phyloP scores from a whole-genome alignment of 1,284 basidiomycete genomes.

The Boletus mariae region DNA sequence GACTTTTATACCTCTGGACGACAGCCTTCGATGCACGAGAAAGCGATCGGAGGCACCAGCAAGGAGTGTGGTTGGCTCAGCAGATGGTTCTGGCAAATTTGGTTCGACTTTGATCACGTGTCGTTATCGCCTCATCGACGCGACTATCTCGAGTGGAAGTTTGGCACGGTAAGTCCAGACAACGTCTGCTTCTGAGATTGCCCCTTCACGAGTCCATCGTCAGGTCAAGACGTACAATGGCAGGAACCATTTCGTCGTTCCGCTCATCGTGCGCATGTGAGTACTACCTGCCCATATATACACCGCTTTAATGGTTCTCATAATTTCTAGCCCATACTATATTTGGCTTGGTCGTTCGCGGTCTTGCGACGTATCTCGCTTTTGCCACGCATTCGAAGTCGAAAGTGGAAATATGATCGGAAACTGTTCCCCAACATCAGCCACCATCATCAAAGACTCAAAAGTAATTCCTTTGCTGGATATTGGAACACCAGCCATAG shows the following conservation, averaged over 20 bases:
- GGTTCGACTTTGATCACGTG: slow-evolving; percentile 81
- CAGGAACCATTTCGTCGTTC: slow-evolving; percentile 68
- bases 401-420: slow-evolving; percentile 69
- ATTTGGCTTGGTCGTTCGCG: slow-evolving; percentile 77
- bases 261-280: slow-evolving; percentile 66
- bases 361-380: slow-evolving; percentile 56
- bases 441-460: slow-evolving; percentile 32
- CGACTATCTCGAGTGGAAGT: slow-evolving; percentile 79
- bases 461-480: slow-evolving; percentile 38
- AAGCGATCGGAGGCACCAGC: slow-evolving; percentile 67
- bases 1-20: slow-evolving; percentile 80
- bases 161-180: slow-evolving; percentile 54
- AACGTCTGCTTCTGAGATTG: background rate
- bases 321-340: slow-evolving; percentile 55
- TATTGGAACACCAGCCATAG: slow-evolving; percentile 40
- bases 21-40: slow-evolving; percentile 52
- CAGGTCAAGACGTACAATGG: slow-evolving; percentile 68
- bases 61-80: slow-evolving; percentile 73
- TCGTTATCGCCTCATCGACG: slow-evolving; percentile 65
- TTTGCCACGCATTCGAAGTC: slow-evolving; percentile 65
- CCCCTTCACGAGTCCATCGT: background rate
- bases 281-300: slow-evolving; percentile 13
- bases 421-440: slow-evolving; percentile 42
- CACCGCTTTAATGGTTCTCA: slow-evolving; percentile 1
- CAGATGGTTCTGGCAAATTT: slow-evolving; percentile 81